These are phyloP conservation scores for Phaffomyces antillensis DNA, from an alignment of 805 yeast species.

Conservation along the genomic window DNA sequence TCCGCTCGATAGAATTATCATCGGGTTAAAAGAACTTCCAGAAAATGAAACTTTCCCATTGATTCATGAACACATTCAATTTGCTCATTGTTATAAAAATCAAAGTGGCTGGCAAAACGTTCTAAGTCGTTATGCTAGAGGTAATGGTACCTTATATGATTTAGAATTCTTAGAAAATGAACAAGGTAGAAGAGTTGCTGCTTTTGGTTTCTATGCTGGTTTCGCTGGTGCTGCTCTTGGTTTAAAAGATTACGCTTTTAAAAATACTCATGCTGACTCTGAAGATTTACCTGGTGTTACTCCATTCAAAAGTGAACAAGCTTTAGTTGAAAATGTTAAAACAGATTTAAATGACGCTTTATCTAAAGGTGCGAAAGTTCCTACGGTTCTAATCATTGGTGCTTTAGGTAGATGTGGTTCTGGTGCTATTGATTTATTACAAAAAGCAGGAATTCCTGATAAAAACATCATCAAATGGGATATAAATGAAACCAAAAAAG, in stretches of 20 bases:
- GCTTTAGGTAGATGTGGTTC: slow-evolving; percentile 98
- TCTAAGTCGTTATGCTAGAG: slow-evolving; percentile 79
- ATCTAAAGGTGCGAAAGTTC: slow-evolving; percentile 56
- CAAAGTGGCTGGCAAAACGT: slow-evolving; percentile 98
- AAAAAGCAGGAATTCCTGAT: slow-evolving; percentile 83
- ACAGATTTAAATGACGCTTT: slow-evolving; percentile 49
- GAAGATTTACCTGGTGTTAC: slow-evolving; percentile 72
- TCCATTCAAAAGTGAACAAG: slow-evolving; percentile 77
- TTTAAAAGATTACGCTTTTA: slow-evolving; percentile 88
- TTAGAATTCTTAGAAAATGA: slow-evolving; percentile 92
- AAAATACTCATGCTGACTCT: slow-evolving; percentile 61
- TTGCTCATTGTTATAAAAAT: slow-evolving; percentile 97
- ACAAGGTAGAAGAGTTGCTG: slow-evolving; percentile 97
- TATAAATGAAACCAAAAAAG: slow-evolving; percentile 90
- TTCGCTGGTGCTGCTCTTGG: slow-evolving; percentile 99
- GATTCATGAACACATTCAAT: slow-evolving; percentile 93
- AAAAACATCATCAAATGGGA: slow-evolving; percentile 88
- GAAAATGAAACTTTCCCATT: slow-evolving; percentile 87
- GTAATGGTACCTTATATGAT: slow-evolving; percentile 87
- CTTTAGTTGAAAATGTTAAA: slow-evolving; percentile 66
- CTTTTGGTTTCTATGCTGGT: slow-evolving; percentile 99
- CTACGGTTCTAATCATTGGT: slow-evolving; percentile 85
- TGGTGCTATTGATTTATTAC: slow-evolving; percentile 85
- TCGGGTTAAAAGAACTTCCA: slow-evolving; percentile 93
- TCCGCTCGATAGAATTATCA: slow-evolving; percentile 81